A percentile compares a stretch with the other conserved stretches of the same genome.
Conservation (phyloP, 2,329 filamentous ascomycete species). For the Clonostachys rosea region DNA sequence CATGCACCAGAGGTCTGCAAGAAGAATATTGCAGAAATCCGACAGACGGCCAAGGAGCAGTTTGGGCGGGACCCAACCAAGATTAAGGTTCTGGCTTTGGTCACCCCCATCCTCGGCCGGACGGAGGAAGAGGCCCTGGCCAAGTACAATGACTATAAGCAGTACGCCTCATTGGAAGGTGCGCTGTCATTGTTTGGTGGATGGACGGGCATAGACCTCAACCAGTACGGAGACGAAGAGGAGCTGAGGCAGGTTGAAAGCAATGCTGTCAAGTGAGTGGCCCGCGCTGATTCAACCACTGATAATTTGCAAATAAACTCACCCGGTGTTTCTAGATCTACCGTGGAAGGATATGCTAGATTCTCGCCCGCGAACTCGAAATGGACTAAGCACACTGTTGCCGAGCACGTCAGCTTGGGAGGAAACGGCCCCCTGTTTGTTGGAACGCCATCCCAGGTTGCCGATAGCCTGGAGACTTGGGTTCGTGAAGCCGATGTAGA, state of each 20-base stretch:
- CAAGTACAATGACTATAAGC: conserved; percentile 57
- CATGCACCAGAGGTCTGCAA: conserved; percentile 58
- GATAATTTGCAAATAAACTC: neutral
- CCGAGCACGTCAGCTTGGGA: conserved; percentile 63
- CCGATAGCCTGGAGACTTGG: conserved; percentile 65
- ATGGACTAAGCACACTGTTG: conserved; percentile 70
- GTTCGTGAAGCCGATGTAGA: conserved; percentile 65
- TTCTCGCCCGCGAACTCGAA: conserved; percentile 56
- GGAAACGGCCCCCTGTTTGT: conserved; percentile 62
- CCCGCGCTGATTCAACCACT: too few species aligned
- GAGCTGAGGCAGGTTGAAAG: conserved; percentile 58
- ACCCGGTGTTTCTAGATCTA: conserved; percentile 21
- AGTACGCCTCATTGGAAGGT: conserved; percentile 57
- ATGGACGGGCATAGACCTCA: conserved; percentile 59
- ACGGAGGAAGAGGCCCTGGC: conserved; percentile 63
- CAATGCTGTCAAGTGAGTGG: conserved; percentile 43
- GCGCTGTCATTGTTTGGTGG: conserved; percentile 68
- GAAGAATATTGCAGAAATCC: conserved; percentile 58
- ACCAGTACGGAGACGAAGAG: conserved; percentile 59
- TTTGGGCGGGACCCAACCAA: conserved; percentile 52
- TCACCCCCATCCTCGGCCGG: conserved; percentile 59
- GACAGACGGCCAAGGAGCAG: conserved; percentile 44
- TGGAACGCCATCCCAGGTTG: conserved; percentile 60
- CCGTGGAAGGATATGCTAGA: conserved; percentile 49
- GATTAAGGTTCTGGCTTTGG: conserved; percentile 65